A percentile compares a stretch with the other conserved stretches of the same genome.
These are phyloP conservation scores for Cystoisospora suis DNA, from an alignment of 169 alveolate species.

Conservation along the genomic window DNA sequence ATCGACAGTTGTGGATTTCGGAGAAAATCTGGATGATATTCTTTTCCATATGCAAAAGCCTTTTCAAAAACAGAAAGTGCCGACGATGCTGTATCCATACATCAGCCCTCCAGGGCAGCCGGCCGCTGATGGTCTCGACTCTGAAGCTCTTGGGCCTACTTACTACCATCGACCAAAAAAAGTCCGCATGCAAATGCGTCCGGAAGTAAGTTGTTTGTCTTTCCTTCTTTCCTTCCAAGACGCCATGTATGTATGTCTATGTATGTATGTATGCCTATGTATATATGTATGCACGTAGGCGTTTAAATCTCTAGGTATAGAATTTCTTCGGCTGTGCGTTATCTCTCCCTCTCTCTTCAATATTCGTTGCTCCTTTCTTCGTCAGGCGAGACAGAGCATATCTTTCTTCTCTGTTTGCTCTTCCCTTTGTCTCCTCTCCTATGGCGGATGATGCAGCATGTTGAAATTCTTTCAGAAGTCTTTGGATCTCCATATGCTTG, in stretches of 20 bases:
- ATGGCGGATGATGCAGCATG: too few species aligned
- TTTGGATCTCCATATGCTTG: neutral
- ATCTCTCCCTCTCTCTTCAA: too few species aligned
- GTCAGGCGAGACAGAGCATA: too few species aligned
- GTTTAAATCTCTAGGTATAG: neutral
- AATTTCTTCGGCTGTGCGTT: too few species aligned
- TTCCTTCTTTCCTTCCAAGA: too few species aligned
- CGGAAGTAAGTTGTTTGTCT: neutral
- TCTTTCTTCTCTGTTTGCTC: too few species aligned
- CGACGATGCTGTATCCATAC: slow-evolving; percentile 54
- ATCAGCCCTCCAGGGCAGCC: slow-evolving; percentile 4
- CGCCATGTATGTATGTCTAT: neutral
- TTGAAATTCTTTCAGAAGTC: too few species aligned
- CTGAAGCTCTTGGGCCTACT: neutral
- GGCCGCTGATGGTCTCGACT: neutral
- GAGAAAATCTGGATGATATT: neutral
- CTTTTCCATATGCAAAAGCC: slow-evolving; percentile 28
- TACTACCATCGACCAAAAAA: slow-evolving; percentile 13
- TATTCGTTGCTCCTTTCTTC: too few species aligned
- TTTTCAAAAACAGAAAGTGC: slow-evolving; percentile 42
- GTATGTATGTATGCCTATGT: neutral
- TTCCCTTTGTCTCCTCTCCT: too few species aligned
- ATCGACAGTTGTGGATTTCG: neutral
- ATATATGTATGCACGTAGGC: neutral
- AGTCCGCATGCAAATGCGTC: neutral